Base-by-base conservation (phyloP, 306 rosid species). In the Vigna unguiculata region DNA sequence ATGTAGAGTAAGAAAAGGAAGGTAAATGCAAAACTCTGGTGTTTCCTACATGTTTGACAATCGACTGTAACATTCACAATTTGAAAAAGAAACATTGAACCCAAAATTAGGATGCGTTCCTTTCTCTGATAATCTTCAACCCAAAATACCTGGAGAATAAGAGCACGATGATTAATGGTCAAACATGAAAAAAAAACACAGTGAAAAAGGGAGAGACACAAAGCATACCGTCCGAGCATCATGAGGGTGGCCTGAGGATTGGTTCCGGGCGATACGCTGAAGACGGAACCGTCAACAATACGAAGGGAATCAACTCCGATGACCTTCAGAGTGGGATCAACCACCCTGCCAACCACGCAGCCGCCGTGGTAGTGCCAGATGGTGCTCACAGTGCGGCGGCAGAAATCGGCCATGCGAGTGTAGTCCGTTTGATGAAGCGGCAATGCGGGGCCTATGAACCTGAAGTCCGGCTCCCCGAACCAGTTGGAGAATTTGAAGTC, bases 281-380 rank as follows among this genome's bases (percentile, higher is more conserved):
- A 94, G 8, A 86, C 85, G 6, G 98, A 94, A 3, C 97, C 97
- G 64, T 94, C 98, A 2, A 94, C 96, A 8, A 92, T 59, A 7
- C 98, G 84, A 62, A 94, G 90, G 0, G 95, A 83, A 52, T 66
- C 59, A 28, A 89, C 13, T 6, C 98, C 96, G 4, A 80, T 47
- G 21, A 96, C 87, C 55, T 77, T 66, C 54, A 85, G 86, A 12
- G 87, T 76, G 13, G 45, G 74, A 66, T 96, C 93, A 41, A 94
- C 97, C 61, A 94, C 98, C 80, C 88, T 90, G 43, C 97, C 97
- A 10, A 86, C 87, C 2, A 90, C 86, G 32, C 98, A 90, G 1
- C 98, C 98, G 0, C 98, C 98, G 43, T 94, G 98, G 80, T 90
- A 94, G 69, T 94, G 98, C 98, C 98, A 94, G 34, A 94, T 90